Conservation (phyloP, 2,329 filamentous ascomycete species). For the Metarhizium humberi region DNA sequence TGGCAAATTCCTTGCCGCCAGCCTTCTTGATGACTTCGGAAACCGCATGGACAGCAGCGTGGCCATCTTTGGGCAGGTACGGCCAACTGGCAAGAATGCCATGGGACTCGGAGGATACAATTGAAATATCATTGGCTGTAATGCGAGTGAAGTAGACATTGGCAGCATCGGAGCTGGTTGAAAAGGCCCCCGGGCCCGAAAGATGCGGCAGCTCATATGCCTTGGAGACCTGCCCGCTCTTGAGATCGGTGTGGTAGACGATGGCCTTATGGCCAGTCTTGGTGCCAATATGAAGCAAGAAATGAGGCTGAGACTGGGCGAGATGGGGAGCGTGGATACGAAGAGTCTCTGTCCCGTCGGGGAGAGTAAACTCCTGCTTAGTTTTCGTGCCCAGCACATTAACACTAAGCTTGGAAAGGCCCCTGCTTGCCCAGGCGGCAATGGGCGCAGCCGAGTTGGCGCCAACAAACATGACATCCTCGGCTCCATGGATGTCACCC, state of each 20-base stretch:
- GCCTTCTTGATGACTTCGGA: constrained; percentile 73
- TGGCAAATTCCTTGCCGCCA: constrained; percentile 58
- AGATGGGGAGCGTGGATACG: constrained; percentile 67
- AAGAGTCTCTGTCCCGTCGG: constrained; percentile 37
- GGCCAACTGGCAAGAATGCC: constrained; percentile 69
- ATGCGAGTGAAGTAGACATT: constrained; percentile 87
- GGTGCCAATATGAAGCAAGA: constrained; percentile 74
- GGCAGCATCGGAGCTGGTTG: constrained; percentile 65
- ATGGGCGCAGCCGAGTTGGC: constrained; percentile 67
- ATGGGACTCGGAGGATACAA: constrained; percentile 70
- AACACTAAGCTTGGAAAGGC: constrained; percentile 53
- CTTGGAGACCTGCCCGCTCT: constrained; percentile 59
- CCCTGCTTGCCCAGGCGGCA: constrained; percentile 63
- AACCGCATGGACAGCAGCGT: constrained; percentile 54
- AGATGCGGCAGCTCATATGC: constrained; percentile 71
- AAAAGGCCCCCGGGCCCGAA: constrained; percentile 63
- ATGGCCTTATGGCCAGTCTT: constrained; percentile 67
- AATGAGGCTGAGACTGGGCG: constrained; percentile 65
- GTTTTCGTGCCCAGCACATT: constrained; percentile 58
- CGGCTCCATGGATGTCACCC: constrained; percentile 54
- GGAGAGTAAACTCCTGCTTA: constrained; percentile 44
- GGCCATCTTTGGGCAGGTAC: constrained; percentile 34
- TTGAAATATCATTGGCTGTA: constrained; percentile 61
- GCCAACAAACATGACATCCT: constrained; percentile 65
- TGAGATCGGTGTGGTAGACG: constrained; percentile 74